Evolutionary conservation across 2,329 filamentous ascomycete genomes (phyloP).

Genomic region (Chaetoscypha palmicola): DNA sequence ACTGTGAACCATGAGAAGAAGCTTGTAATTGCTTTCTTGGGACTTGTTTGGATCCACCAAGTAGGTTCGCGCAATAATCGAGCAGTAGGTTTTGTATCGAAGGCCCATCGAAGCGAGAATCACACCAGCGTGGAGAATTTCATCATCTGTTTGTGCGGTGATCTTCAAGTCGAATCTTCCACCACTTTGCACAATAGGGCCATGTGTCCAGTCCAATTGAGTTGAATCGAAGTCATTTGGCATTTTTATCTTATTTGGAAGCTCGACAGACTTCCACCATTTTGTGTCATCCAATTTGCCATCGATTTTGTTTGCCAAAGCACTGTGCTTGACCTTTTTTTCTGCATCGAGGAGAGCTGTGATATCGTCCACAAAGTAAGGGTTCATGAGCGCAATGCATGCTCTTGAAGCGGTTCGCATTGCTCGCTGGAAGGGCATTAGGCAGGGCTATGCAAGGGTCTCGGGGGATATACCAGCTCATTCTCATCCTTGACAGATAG

Average conservation of each 20-base stretch:
- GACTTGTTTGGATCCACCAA: slow-evolving; percentile 95
- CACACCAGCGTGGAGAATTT: slow-evolving; percentile 79
- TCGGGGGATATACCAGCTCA: slow-evolving; percentile 54
- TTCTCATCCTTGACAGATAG: slow-evolving; percentile 93
- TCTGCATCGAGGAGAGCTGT: slow-evolving; percentile 91
- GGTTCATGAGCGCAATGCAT: slow-evolving; percentile 88
- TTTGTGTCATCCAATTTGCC: slow-evolving; percentile 88
- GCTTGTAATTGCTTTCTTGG: slow-evolving; percentile 90
- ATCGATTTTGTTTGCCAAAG: slow-evolving; percentile 78
- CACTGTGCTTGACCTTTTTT: slow-evolving; percentile 90
- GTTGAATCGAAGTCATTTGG: slow-evolving; percentile 79
- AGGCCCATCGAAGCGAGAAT: slow-evolving; percentile 90
- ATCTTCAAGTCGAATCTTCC: slow-evolving; percentile 91
- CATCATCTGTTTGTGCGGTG: slow-evolving; percentile 69
- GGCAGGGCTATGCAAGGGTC: background rate
- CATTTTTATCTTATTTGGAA: slow-evolving; percentile 66
- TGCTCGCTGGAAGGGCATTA: slow-evolving; percentile 49
- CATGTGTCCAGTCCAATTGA: slow-evolving; percentile 91
- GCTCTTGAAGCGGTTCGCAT: slow-evolving; percentile 94
- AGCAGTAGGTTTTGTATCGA: slow-evolving; percentile 93
- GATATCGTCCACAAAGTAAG: slow-evolving; percentile 98
- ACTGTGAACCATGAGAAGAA: slow-evolving; percentile 77
- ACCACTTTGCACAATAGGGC: slow-evolving; percentile 87
- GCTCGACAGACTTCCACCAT: slow-evolving; percentile 77
- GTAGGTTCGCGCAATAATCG: slow-evolving; percentile 86